Evolutionary conservation across 2,329 filamentous ascomycete species (phyloP).

Genomic region (Aureobasidium sp.): DNA sequence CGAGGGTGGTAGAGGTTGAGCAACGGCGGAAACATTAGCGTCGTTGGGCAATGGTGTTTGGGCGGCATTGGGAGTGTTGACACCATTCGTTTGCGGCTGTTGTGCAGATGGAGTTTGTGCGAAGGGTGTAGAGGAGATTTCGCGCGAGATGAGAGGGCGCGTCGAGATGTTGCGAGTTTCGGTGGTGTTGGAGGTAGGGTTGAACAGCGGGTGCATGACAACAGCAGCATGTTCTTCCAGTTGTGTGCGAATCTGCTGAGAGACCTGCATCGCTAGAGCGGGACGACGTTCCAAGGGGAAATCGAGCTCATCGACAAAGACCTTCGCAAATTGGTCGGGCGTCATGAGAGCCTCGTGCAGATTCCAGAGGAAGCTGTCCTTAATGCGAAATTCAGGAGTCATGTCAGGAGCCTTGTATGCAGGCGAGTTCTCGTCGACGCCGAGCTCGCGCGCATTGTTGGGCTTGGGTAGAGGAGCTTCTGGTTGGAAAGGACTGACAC

Average conservation of each 20-base stretch:
- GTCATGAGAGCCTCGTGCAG: slow-evolving; percentile 90
- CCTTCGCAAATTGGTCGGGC: slow-evolving; percentile 90
- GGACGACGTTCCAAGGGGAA: slow-evolving; percentile 64
- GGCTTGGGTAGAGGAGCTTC: slow-evolving; percentile 58
- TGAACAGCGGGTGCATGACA: slow-evolving; percentile 85
- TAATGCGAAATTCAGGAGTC: slow-evolving; percentile 78
- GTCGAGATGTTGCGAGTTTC: slow-evolving; percentile 27
- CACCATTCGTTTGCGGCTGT: slow-evolving; percentile 46
- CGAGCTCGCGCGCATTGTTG: slow-evolving; percentile 49
- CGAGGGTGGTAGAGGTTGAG: slow-evolving; percentile 48
- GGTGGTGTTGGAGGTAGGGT: slow-evolving; percentile 22
- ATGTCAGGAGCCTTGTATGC: slow-evolving; percentile 74
- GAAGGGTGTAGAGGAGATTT: slow-evolving; percentile 41
- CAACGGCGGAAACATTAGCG: slow-evolving; percentile 61
- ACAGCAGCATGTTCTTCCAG: slow-evolving; percentile 94
- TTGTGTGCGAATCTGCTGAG: slow-evolving; percentile 89
- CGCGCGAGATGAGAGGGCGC: slow-evolving; percentile 41
- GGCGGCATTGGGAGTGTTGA: slow-evolving; percentile 34
- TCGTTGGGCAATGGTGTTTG: slow-evolving; percentile 41
- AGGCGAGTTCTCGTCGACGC: slow-evolving; percentile 64
- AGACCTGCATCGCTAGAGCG: slow-evolving; percentile 68
- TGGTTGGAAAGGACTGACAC: slow-evolving; percentile 72
- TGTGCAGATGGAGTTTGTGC: slow-evolving; percentile 27
- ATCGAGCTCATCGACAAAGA: slow-evolving; percentile 86
- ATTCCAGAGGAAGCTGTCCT: slow-evolving; percentile 97